A percentile compares a stretch with the other conserved stretches of the same genome.
These are phyloP conservation scores for Salix dunnii DNA, from an alignment of 345 rosid genomes.

Conservation along the genomic window DNA sequence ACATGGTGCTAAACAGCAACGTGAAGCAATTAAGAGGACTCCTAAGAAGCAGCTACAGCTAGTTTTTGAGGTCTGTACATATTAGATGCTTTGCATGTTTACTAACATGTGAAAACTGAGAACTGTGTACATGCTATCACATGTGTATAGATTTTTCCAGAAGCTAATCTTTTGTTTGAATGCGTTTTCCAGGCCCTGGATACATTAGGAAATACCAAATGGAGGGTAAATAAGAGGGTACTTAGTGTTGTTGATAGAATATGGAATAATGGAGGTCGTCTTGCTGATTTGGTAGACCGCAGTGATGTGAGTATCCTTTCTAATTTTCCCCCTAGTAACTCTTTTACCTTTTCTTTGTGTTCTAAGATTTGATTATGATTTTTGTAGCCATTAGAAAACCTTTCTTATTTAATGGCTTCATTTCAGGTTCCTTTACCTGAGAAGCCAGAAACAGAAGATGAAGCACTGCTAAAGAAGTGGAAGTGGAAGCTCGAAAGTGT, in stretches of 20 bases:
- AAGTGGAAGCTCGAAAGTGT: conserved; percentile 57
- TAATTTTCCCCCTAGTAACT: not conserved
- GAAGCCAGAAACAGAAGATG: conserved; percentile 74
- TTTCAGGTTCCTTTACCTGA: conserved; percentile 73
- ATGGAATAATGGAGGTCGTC: conserved; percentile 71
- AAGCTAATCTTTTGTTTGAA: conserved; percentile 9
- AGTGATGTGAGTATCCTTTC: conserved; percentile 54
- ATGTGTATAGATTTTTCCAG: not conserved
- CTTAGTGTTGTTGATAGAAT: conserved; percentile 64
- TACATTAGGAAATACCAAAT: conserved; percentile 74
- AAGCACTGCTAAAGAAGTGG: conserved; percentile 59
- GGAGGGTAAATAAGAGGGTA: conserved; percentile 74
- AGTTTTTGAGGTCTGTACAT: conserved; percentile 69
- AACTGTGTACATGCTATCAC: not conserved
- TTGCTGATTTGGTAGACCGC: conserved; percentile 67
- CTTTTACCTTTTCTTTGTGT: not conserved
- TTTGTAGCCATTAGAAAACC: not conserved
- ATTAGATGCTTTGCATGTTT: conserved; percentile 7
- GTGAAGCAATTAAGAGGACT: conserved; percentile 63
- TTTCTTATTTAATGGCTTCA: conserved; percentile 5
- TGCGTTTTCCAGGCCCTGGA: conserved; percentile 57
- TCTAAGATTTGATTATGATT: not conserved
- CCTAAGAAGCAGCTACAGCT: conserved; percentile 63
- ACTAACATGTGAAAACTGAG: not conserved
- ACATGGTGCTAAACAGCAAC: conserved; percentile 82